phyloP scores from a whole-genome alignment of 805 yeast genomes.

The Candida sanyiensis region DNA sequence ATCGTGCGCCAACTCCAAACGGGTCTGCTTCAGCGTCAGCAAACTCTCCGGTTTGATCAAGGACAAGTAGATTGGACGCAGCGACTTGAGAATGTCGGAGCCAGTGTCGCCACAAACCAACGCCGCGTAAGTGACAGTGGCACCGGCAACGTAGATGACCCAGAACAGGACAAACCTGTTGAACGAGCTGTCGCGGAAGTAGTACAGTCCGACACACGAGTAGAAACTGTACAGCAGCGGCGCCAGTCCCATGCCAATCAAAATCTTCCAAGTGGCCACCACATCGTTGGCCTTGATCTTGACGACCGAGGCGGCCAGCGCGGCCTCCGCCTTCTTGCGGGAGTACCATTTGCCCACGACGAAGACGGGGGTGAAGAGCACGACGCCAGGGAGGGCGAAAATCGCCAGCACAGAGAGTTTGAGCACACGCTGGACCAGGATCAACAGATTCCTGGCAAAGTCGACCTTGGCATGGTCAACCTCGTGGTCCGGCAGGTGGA shows the following conservation, averaged over 20 bases:
- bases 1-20: constrained; percentile 59
- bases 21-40: constrained; percentile 50
- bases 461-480: constrained; percentile 51
- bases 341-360: constrained; percentile 72
- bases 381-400: constrained; percentile 81
- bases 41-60: constrained; percentile 53
- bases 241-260: constrained; percentile 83
- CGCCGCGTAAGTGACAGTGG: constrained; percentile 80
- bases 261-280: constrained; percentile 94
- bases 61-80: constrained; percentile 73
- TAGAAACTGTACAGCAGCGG: constrained; percentile 81
- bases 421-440: constrained; percentile 52
- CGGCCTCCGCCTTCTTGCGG: constrained; percentile 63
- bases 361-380: constrained; percentile 85
- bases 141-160: constrained; percentile 60
- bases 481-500: constrained; percentile 50
- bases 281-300: constrained; percentile 92
- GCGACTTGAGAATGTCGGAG: constrained; percentile 76
- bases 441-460: constrained; percentile 40
- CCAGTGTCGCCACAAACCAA: constrained; percentile 90
- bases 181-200: constrained; percentile 29
- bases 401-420: constrained; percentile 51
- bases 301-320: constrained; percentile 81
- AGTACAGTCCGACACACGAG: constrained; percentile 51
- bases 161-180: constrained; percentile 27